Conservation (phyloP, 805 yeast species). For the Ogataea chonburiensis region DNA sequence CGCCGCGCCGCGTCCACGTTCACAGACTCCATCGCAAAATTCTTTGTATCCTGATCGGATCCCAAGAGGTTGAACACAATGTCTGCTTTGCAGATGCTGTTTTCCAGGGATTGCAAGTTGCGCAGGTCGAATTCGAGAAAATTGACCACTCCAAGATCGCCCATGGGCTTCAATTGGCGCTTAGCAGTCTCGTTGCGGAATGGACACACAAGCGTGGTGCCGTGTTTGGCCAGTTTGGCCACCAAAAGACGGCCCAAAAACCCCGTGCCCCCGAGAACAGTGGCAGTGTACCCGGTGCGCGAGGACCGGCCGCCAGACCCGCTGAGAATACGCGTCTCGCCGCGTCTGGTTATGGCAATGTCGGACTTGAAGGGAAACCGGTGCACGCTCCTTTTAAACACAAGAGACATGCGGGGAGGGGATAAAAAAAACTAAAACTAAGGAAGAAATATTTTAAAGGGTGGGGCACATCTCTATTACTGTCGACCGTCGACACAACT, state of each 20-base stretch:
- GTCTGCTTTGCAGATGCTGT: conserved; percentile 75
- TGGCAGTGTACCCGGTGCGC: conserved; percentile 83
- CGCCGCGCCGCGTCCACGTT: conserved; percentile 78
- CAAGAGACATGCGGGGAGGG: conserved; percentile 7
- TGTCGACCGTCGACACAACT: conserved; percentile 3
- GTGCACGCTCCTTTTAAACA: conserved; percentile 16
- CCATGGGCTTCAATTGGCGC: conserved; percentile 76
- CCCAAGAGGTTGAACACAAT: conserved; percentile 81
- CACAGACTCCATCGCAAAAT: conserved; percentile 79
- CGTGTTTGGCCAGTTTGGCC: conserved; percentile 76
- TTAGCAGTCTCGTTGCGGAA: conserved; percentile 75
- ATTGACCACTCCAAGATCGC: conserved; percentile 86
- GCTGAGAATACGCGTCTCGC: conserved; percentile 67
- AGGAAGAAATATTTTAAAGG: too few species aligned
- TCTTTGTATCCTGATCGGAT: conserved; percentile 71
- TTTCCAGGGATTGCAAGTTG: conserved; percentile 72
- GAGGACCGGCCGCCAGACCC: conserved; percentile 85
- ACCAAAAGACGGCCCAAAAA: conserved; percentile 72
- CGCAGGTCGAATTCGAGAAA: conserved; percentile 80
- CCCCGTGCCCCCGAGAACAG: conserved; percentile 83
- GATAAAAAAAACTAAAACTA: too few species aligned
- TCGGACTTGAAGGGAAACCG: conserved; percentile 50
- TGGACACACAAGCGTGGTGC: conserved; percentile 76
- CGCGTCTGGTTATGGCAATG: conserved; percentile 67
- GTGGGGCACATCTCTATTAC: too few species aligned